Base-by-base conservation (phyloP, 495 filamentous ascomycete species). In the Neurospora sp. region DNA sequence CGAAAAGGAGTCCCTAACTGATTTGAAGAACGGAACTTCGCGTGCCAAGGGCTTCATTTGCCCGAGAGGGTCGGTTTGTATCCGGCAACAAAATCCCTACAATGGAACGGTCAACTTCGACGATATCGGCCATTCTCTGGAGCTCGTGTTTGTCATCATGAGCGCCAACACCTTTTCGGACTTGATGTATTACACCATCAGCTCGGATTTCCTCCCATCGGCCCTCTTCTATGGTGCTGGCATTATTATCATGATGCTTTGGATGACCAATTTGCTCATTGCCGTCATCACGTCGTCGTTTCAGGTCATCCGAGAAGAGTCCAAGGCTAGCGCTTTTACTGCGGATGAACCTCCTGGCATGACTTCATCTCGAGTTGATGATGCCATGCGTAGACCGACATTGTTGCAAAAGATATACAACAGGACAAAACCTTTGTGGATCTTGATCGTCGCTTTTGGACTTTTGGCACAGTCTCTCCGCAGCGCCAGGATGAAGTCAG, bases 141-240 rank as follows among this genome's bases (percentile, higher is more conserved):
- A 98, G 82, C 82, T 98, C 65, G 95, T 99, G n/a, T 99, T 99
- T 81, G 94, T 99, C 44, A 89, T 98, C 75, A 98, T 99, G 93
- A 97, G 92, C 75, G 93, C 93, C 18, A 99, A 99, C 81, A 98
- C 96, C 0, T 98, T 94, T 79, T 91, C 94, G 1, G 94, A 98
- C 78, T 81, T 99, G 40, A 91, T 99, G 79, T 98, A 99, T 79
- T 93, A 92, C 75, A 93, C 93, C 18, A 93, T 91, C 40, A 89
- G 97, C 79, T 96, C 91, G 72, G 96, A 99, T 76, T 98, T 96
- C 76, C 88, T 97, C 35, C 89, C 91, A 2, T 87, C 92, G 5
- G 93, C 94, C 9, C 82, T 96, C 8, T 97, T 94, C 82, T 97
- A 96, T 75, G 94, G 91, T 37, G 88, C 86, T 72, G 94, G 92